Conservation (phyloP, 1,284 basidiomycete genomes). For the Fistulina hepatica region DNA sequence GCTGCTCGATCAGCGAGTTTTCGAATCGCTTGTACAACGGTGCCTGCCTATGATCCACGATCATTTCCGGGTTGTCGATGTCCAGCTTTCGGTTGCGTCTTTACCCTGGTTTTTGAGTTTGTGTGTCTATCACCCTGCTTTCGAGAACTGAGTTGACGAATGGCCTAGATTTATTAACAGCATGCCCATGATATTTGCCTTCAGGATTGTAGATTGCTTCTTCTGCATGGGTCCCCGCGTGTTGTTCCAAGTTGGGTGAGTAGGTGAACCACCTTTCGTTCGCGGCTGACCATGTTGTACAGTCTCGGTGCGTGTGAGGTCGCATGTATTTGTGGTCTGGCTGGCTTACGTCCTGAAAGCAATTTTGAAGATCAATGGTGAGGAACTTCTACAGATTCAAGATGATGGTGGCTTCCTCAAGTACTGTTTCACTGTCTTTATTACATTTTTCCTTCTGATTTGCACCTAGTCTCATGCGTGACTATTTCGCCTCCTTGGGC, state of each 20-base stretch:
- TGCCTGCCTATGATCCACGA: conserved; percentile 90
- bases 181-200: conserved; percentile 99
- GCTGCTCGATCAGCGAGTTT: conserved; percentile 93
- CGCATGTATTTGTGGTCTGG: not conserved
- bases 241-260: conserved; percentile 92
- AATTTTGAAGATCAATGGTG: conserved; percentile 97
- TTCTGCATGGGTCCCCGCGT: conserved; percentile 99
- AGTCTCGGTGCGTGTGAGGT: conserved; percentile 31
- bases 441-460: conserved; percentile 4
- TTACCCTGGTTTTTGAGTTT: conserved; percentile 96
- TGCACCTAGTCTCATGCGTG: conserved; percentile 68
- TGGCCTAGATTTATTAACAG: conserved; percentile 82
- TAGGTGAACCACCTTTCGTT: conserved; percentile 9
- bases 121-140: conserved; percentile 33
- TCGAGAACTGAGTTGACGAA: conserved; percentile 1
- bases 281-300: conserved; percentile 13
- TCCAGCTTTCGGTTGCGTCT: conserved; percentile 94
- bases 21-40: conserved; percentile 90
- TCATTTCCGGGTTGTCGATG: conserved; percentile 86
- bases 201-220: conserved; percentile 98
- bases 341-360: conserved; percentile 34
- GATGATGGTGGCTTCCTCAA: conserved; percentile 97
- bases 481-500: conserved; percentile 89
- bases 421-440: conserved; percentile 28
- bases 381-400: conserved; percentile 86